Conservation (phyloP, 2,329 filamentous ascomycete species). For the Gremmenia infestans region DNA sequence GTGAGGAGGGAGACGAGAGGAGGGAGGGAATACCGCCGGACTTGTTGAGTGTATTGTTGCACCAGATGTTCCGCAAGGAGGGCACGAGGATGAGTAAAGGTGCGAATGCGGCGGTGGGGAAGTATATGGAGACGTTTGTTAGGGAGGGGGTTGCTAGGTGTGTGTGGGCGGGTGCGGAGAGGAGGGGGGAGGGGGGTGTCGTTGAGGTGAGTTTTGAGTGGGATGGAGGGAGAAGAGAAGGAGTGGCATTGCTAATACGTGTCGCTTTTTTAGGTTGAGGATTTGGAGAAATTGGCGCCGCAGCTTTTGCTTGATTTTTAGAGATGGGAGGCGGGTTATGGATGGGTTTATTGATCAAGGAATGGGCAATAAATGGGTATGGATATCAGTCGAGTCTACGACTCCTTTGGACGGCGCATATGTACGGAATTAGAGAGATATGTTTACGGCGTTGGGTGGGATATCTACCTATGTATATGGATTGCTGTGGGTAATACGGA, state of each 20-base stretch:
- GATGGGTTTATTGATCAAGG: too few relatives aligned
- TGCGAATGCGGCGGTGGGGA: constrained; percentile 70
- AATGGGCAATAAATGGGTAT: too few relatives aligned
- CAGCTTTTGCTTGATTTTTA: constrained; percentile 12
- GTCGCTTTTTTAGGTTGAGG: constrained; percentile 33
- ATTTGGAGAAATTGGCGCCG: constrained; percentile 64
- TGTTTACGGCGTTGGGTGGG: too few relatives aligned
- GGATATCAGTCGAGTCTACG: too few relatives aligned
- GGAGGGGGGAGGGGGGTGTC: constrained; percentile 30
- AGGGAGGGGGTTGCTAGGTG: constrained; percentile 81
- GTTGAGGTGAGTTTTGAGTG: constrained; percentile 2
- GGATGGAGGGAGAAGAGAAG: neutral
- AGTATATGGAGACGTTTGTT: constrained; percentile 89
- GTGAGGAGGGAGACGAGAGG: constrained; percentile 3
- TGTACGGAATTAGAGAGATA: too few relatives aligned
- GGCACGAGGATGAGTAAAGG: constrained; percentile 70
- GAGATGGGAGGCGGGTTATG: neutral
- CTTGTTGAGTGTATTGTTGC: constrained; percentile 69
- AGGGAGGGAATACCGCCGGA: constrained; percentile 57
- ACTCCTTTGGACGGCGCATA: too few relatives aligned
- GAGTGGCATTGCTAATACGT: neutral
- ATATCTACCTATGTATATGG: too few relatives aligned
- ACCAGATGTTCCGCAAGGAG: constrained; percentile 69
- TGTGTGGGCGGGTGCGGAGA: constrained; percentile 59
- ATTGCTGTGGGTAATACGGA: too few relatives aligned